phyloP scores from a whole-genome alignment of 1,284 basidiomycete species.

The Coniophora puteana region DNA sequence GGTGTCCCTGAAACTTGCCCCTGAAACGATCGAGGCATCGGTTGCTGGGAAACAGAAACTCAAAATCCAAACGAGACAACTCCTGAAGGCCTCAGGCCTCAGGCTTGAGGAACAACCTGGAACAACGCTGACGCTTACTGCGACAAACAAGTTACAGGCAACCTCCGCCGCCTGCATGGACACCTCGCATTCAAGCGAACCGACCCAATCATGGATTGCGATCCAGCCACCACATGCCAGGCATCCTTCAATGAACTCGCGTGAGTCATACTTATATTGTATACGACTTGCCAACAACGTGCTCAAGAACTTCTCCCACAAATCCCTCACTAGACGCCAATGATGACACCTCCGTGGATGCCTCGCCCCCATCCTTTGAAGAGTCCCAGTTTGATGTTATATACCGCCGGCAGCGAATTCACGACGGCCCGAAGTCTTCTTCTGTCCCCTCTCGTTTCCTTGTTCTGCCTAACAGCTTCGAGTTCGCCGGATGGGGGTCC shows the following conservation, averaged over 20 bases:
- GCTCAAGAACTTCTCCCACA: not conserved
- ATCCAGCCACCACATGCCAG: not conserved
- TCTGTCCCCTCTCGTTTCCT: constrained; percentile 54
- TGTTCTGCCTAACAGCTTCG: constrained; percentile 60
- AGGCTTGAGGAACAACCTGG: too few species aligned
- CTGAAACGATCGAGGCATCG: too few species aligned
- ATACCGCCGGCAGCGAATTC: constrained; percentile 51
- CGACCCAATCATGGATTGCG: too few species aligned
- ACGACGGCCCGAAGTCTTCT: constrained; percentile 42
- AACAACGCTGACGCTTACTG: too few species aligned
- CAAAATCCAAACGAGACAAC: too few species aligned
- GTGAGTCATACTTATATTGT: not conserved
- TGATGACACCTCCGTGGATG: not conserved
- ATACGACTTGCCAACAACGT: not conserved
- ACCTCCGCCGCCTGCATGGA: too few species aligned
- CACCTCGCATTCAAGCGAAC: too few species aligned
- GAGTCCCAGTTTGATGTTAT: constrained; percentile 51
- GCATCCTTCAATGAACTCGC: not conserved
- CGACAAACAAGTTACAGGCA: too few species aligned
- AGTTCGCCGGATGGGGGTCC: constrained; percentile 68
- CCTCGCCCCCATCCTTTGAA: constrained; percentile 38
- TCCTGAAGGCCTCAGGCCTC: too few species aligned
- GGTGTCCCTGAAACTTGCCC: too few species aligned
- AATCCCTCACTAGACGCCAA: too few species aligned
- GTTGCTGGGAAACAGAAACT: too few species aligned